These are phyloP conservation scores for Corinectria fuckeliana DNA, from an alignment of 2,329 filamentous ascomycete species.

Conservation along the genomic window DNA sequence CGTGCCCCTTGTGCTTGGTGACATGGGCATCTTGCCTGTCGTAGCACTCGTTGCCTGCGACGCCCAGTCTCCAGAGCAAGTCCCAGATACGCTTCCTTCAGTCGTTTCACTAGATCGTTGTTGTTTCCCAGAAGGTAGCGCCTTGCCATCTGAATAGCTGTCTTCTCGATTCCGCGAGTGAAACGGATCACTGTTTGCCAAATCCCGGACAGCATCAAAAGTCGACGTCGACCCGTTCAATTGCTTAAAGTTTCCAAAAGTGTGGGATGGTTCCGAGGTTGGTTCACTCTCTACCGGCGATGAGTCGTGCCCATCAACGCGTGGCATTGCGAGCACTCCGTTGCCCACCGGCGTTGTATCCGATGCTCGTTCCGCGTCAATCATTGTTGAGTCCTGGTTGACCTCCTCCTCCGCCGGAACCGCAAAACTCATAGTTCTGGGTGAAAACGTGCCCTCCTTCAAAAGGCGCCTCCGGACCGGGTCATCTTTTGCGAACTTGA, in stretches of 20 bases:
- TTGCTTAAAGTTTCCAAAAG: slow-evolving; percentile 46
- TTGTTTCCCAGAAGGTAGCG: slow-evolving; percentile 55
- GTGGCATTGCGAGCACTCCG: slow-evolving; percentile 31
- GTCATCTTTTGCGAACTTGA: slow-evolving; percentile 49
- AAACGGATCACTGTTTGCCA: slow-evolving; percentile 59
- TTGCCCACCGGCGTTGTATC: slow-evolving; percentile 31
- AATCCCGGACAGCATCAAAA: slow-evolving; percentile 56
- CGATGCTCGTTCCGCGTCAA: slow-evolving; percentile 28
- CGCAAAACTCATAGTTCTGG: slow-evolving; percentile 52
- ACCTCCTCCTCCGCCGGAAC: slow-evolving; percentile 38
- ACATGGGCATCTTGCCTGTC: slow-evolving; percentile 68
- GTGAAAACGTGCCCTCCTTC: slow-evolving; percentile 52
- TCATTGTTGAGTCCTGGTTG: slow-evolving; percentile 28
- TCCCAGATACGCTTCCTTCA: slow-evolving; percentile 63
- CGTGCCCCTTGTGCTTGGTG: slow-evolving; percentile 69
- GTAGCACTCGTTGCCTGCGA: slow-evolving; percentile 69
- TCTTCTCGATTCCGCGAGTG: slow-evolving; percentile 43
- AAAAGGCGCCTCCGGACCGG: slow-evolving; percentile 45
- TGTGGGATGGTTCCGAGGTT: slow-evolving; percentile 36
- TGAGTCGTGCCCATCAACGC: slow-evolving; percentile 36
- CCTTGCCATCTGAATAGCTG: slow-evolving; percentile 44
- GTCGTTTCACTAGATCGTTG: slow-evolving; percentile 68
- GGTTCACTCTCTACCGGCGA: slow-evolving; percentile 38
- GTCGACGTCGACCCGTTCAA: slow-evolving; percentile 52
- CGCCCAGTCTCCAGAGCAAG: slow-evolving; percentile 64